Evolutionary conservation across 148 eudicot genomes (phyloP), one percentile per base, ranked within the genome.

Genomic region (Dianthus caryophyllus): DNA sequence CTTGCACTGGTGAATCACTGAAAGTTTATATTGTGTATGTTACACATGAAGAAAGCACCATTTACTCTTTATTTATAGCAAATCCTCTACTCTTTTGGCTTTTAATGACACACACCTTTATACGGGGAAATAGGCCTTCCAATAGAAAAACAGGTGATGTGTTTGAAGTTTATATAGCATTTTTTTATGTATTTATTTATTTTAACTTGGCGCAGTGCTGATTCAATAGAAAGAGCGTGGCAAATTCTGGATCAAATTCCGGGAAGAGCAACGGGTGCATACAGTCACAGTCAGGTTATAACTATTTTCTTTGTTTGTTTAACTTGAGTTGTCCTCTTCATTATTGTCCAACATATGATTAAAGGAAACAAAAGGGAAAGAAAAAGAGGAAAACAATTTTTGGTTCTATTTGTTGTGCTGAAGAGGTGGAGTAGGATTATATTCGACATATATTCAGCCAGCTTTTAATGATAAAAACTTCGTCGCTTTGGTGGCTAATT

Each of bases 261-360:
- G 48, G 93, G 96, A 69, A 79, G 87, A 74, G 94, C 97, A 61
- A 90, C 99, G 67, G 97, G 99, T 69, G 97, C 96, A 44, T 90
- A 94, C 52, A 90, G 97, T 80, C 99, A 94, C 75, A 94, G 93
- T 68, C 93, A 88, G 93, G 99, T 88, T 36, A 71, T 52, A 41
- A 51, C 33, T 33, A 24, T 18, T 21, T 31, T 30, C n/a, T 12
- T 13, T 36, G 26, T 60, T 59, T 50, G 8, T 50, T 5, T 13
- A 47, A 12, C 31, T 0, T 44, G 6, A n/a, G 3, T 43, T 57
- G 43, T 27, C n/a, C 49, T 46, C 49, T 46, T 27, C 7, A 15
- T 38, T 2, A 16, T 25, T 3, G 3, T 3, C 39, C 3, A 33
- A 33, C 8, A 2, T 9, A 6, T 2, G 12, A 9, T 16, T 2